Evolutionary conservation across 1,139 yeast species (phyloP), one percentile per base, ranked within the genome.

Genomic region (Pichia sp.): DNA sequence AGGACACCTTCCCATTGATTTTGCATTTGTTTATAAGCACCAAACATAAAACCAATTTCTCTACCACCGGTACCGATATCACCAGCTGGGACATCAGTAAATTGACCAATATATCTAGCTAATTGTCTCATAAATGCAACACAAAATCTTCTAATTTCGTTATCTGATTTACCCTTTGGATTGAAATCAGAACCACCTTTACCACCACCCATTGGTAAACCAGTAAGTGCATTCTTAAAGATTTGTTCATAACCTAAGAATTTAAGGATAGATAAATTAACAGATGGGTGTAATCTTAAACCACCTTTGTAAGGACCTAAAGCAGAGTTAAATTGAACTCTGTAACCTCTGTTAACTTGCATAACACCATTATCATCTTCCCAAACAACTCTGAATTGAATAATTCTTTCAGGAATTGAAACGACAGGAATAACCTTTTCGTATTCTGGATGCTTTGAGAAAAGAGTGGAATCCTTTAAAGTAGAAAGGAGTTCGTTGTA

Each of bases 241-340:
- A 88, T 88, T 72, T 91, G 98, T 74, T 91, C 98, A 65, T 86
- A 91, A 62, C 97, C 98, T 62, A 91, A 77, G 69, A 91, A 91
- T 72, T 91, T 91, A 64, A 91, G 77, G 64, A 91, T 85, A 43
- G 96, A 87, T 61, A 91, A 77, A 70, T 88, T 91, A 57, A 91
- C 98, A 45, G 95, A 74, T 58, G 96, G 96, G 74, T 91, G 97
- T 80, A 91, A 84, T 70, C 98, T 81, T 58, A 91, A 78, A 65
- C 98, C 98, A 64, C 98, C 98, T 75, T 91, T 91, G 85, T 86
- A 91, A 57, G 98, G 98, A 65, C 98, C 98, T 56, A 91, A 77
- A 46, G 96, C 95, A 43, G 96, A 87, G 80, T 88, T 91, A 78
- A 86, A 91, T 73, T 91, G 98, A 50, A 91, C 97, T 73, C 98